Evolutionary conservation across 768 basidiomycete genomes (phyloP), one percentile per base, ranked within the genome.

Genomic region (Tulasnella sp.): DNA sequence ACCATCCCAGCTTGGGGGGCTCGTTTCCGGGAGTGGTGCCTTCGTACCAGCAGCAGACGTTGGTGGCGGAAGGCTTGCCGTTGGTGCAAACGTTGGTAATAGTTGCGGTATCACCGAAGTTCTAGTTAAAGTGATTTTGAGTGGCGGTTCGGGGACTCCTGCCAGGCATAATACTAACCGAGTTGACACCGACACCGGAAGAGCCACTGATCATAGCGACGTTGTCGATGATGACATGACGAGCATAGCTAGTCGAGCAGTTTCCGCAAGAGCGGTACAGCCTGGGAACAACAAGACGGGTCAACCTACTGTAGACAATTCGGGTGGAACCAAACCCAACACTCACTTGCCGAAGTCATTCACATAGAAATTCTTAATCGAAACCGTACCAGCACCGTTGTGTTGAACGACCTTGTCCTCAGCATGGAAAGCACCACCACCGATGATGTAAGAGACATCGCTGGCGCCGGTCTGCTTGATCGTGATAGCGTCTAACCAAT

Each of bases 181-280:
- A 11, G 50, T 80, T 80, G 34, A 80, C 76, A 11, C 80, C 80
- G 37, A 80, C 80, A 54, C 80, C 80, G 34, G 40, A 34, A 44
- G 44, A 48, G 16, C 80, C 80, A 41, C 80, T 44, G n/a, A 16
- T 50, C 76, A 80, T 24, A 37, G 41, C 28, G 3, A 76, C 80
- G 42, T 80, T 80, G 50, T 80, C 75, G 22, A 80, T 40, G 37
- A 80, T 77, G 50, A 80, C 80, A 50, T 77, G 37, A 22, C 80
- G 73, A n/a, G 11, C 41, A 34, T 80, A 80, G 75, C 41, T 58
- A 11, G 40, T 80, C 22, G 72, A 76, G 80, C 80, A 80, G 60
- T 80, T 80, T 4, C 80, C 80, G 75, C 80, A 80, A 11, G 54
- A 60, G 37, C 80, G 80, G 41, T 80, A 80, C 12, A 80, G 37